Percentiles rank a stretch among this genome's conserved stretches.
Evolutionary conservation across 2,329 filamentous ascomycete species (phyloP).

Genomic region (Incumbomyces lentus): DNA sequence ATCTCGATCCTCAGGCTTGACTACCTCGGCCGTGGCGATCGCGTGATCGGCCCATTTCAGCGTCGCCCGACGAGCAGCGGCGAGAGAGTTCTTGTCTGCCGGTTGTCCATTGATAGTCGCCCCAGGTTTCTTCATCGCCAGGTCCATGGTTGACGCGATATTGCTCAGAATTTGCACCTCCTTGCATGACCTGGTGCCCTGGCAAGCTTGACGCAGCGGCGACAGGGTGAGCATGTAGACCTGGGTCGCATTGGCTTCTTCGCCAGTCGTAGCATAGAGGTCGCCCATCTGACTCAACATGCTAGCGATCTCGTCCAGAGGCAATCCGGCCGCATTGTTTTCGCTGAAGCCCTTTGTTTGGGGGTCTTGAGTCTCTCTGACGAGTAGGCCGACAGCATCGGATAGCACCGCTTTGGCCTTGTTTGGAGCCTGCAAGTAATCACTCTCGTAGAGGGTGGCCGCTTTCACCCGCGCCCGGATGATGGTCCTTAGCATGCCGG

Average conservation of each 20-base stretch:
- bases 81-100: constrained; percentile 13
- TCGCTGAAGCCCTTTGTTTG: constrained; percentile 49
- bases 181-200: constrained; percentile 18
- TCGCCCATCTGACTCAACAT: constrained; percentile 21
- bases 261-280: constrained; percentile 18
- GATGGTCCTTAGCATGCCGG: constrained; percentile 14
- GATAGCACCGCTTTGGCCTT: constrained; percentile 65
- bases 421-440: constrained; percentile 63
- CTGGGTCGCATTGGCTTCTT: constrained; percentile 19
- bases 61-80: constrained; percentile 13
- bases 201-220: constrained; percentile 17
- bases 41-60: constrained; percentile 20
- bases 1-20: constrained; percentile 16
- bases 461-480: constrained; percentile 55
- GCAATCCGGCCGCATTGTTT: constrained; percentile 29
- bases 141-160: constrained; percentile 19
- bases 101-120: constrained; percentile 20
- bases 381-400: constrained; percentile 69
- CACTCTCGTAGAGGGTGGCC: constrained; percentile 68
- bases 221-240: constrained; percentile 20
- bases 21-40: constrained; percentile 15
- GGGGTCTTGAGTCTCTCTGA: constrained; percentile 64
- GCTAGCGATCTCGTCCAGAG: constrained; percentile 28
- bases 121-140: constrained; percentile 18
- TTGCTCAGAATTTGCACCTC: constrained; percentile 20